phyloP scores from a whole-genome alignment of 163 green algal genomes.

The Chlamydomonas reinhardtii region DNA sequence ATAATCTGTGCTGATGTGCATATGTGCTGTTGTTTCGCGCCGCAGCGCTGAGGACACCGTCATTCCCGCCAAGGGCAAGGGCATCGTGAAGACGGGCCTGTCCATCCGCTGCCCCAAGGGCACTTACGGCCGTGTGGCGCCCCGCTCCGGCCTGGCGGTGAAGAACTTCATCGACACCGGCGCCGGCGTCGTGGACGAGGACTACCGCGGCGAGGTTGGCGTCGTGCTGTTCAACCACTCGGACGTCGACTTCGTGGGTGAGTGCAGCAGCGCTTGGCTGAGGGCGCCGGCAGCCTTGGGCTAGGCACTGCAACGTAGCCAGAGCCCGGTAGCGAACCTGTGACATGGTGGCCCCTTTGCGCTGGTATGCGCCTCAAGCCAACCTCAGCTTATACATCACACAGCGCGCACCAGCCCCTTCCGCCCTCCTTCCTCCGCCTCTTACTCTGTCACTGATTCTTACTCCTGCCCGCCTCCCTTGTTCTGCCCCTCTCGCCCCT shows the following conservation, averaged over 20 bases:
- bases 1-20: not conserved
- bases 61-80: conserved; percentile 90
- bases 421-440: no score
- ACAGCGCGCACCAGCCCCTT: no score
- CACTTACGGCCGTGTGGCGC: conserved; percentile 96
- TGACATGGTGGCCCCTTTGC: no score
- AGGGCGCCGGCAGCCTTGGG: no score
- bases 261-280: not conserved
- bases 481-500: no score
- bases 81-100: conserved; percentile 91
- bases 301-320: no score
- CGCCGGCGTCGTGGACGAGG: conserved; percentile 97
- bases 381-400: no score
- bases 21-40: not conserved
- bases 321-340: no score
- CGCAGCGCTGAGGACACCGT: conserved; percentile 89
- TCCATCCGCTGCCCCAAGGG: conserved; percentile 89
- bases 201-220: conserved; percentile 94
- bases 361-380: no score
- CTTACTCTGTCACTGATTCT: no score
- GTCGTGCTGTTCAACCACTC: conserved; percentile 99
- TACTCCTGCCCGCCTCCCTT: no score
- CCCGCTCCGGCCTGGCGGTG: conserved; percentile 94
- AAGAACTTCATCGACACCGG: conserved; percentile 99
- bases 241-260: conserved; percentile 88